Evolutionary conservation across 2,329 filamentous ascomycete genomes (phyloP).

Genomic region (Ceratocystis lukuohia): DNA sequence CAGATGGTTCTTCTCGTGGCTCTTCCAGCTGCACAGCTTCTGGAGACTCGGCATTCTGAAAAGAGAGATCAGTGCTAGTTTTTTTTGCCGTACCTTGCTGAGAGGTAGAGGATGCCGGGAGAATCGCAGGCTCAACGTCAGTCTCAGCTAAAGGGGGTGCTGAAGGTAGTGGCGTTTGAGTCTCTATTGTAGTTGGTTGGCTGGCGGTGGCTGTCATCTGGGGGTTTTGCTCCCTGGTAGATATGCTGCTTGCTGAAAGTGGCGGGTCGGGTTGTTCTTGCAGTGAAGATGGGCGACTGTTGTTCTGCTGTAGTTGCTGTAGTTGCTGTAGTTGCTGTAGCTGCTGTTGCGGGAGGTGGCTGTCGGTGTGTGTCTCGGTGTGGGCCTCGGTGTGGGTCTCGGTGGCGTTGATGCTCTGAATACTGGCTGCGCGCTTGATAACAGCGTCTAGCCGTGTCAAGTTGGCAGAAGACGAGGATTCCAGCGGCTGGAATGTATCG

Average conservation of each 20-base stretch:
- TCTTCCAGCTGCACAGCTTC: background rate
- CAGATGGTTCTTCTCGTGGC: background rate
- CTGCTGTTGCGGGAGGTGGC: background rate
- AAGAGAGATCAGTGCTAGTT: too few relatives aligned
- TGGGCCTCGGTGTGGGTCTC: background rate
- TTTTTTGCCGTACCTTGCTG: too few relatives aligned
- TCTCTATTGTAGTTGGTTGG: background rate
- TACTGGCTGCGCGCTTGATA: constrained; percentile 22
- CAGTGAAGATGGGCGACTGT: background rate
- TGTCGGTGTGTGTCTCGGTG: background rate
- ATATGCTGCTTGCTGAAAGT: background rate
- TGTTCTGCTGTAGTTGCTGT: background rate
- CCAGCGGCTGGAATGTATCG: constrained; percentile 37
- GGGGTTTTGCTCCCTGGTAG: background rate
- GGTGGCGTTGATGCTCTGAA: constrained; percentile 22
- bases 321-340: too few relatives aligned
- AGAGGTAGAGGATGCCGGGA: too few relatives aligned
- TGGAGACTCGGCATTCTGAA: background rate
- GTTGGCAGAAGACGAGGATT: constrained; percentile 33
- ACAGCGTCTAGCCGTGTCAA: constrained; percentile 37
- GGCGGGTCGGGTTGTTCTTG: background rate
- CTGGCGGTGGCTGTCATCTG: background rate
- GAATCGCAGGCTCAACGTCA: too few relatives aligned
- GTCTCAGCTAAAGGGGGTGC: background rate
- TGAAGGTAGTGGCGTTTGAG: background rate